phyloP scores from a whole-genome alignment of 495 filamentous ascomycete genomes.

The Neurospora sp. region DNA sequence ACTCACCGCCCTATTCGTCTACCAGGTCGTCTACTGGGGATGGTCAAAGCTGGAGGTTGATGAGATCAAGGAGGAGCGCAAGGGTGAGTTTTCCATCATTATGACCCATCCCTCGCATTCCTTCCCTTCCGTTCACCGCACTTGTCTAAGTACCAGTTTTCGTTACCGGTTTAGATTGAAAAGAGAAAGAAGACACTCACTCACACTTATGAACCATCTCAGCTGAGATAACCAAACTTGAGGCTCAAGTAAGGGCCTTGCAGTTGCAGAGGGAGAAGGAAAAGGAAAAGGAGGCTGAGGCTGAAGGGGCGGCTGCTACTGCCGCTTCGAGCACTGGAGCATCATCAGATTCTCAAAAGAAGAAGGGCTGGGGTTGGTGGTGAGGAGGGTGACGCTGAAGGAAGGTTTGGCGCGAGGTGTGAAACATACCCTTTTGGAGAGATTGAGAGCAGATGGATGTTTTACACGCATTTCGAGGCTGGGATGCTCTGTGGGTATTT shows the following conservation, averaged over 20 bases:
- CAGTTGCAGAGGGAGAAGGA: conserved; percentile 5
- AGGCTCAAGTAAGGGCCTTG: conserved; percentile 11
- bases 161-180: not conserved
- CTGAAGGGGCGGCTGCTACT: not conserved
- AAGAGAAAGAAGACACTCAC: not conserved
- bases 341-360: not conserved
- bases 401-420: not conserved
- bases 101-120: not conserved
- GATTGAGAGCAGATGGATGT: not conserved
- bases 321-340: not conserved
- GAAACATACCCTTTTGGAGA: not conserved
- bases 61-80: conserved; percentile 55
- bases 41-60: conserved; percentile 84
- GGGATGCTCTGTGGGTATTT: not conserved
- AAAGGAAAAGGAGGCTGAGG: not conserved
- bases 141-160: not conserved
- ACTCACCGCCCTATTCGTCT: conserved; percentile 76
- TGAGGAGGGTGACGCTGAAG: not conserved
- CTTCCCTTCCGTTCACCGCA: not conserved
- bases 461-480: not conserved
- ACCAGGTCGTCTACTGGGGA: conserved; percentile 72
- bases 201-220: not conserved
- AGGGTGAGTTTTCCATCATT: conserved; percentile 21
- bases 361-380: not conserved
- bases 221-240: conserved; percentile 14